Evolutionary conservation across 352 stramenopile genomes (phyloP), one percentile per base, ranked within the genome.

Genomic region (Hyaloperonospora arabidopsidis): DNA sequence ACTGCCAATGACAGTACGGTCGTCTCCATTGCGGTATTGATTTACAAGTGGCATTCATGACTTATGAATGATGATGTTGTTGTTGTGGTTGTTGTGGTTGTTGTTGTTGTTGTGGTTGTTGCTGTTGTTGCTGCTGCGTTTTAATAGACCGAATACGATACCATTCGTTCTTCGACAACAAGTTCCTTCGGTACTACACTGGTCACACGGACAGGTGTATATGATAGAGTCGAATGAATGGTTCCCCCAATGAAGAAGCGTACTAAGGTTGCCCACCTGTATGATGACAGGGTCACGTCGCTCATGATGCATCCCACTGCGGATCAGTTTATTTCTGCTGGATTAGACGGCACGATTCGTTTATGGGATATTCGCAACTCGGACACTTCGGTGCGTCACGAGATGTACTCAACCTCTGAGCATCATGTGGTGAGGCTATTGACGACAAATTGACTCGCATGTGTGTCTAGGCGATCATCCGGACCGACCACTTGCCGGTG

Each of bases 151-250:
- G 81, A 46, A 87, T 94, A 49, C 79, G 84, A 11, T 94, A 94
- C 64, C 84, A 94, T 52, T 94, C 84, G 49, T 74, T 91, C 52
- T 94, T 87, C 32, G 84, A 94, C 72, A 94, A 94, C 65, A 84
- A 89, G 40, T 94, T 92, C 52, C 72, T 94, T 18, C 81, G 84
- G n/a, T 92, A 91, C 59, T 92, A 87, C 66, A 79, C 72, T 25
- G 81, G 84, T 5, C 84, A 94, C 57, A 87, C 71, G 0, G 72
- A 79, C 13, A 84, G 63, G 81, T 89, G 72, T 21, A 28, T 2
- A 21, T 23, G 15, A 15, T 50, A n/a, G 23, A 39, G 15, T 39
- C 8, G 25, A 32, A 8, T 4, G 25, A 32, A 32, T 32, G 25
- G 25, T 32, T n/a, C n/a, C 25, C 25, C 4, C 8, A 8, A 28